Base-by-base conservation (phyloP, 2,329 filamentous ascomycete genomes). In the Sporothrix curviconia region DNA sequence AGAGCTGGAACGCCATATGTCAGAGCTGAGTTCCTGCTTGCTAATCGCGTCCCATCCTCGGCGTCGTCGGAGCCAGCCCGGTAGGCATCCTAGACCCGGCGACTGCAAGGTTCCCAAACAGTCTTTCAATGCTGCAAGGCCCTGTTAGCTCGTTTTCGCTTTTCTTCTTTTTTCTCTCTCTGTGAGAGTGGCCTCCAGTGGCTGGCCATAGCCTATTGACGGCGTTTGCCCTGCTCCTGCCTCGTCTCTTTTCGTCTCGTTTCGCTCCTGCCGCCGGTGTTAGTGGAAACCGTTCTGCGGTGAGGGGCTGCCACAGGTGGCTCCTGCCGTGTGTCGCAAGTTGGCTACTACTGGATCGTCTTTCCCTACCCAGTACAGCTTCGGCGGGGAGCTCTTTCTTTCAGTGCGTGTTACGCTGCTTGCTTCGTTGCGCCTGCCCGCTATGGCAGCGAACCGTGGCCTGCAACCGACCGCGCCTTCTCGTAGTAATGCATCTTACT, bases 261-360 rank as follows among this genome's bases (percentile, higher is more conserved):
- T 22, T 57, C 46, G 46, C 36, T 36, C 37, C 28, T 57, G 39
- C 30, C 25, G 22, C 40, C 49, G 40, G 40, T 58, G 56, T 58
- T 57, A 46, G 55, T 59, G 43, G 60, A 59, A 61, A 59, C 60
- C 25, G 36, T 34, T 34, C 37, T 53, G 47, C 44, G 40, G 53
- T 46, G 28, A 51, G 46, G 46, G 55, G 30, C 30, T 43, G 44
- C 24, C 19, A 36, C 51, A 43, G 55, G 60, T 60, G 36, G 58
- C 47, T 44, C 57, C 42, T 58, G 54, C 58, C 57, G 51, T 40
- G 55, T 52, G 55, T 60, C 55, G 51, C 59, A 56, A 49, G 28
- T n/a, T n/a, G n/a, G n/a, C n/a, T 32, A 32, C 32, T 52, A 55
- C 55, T 44, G 42, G 55, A 55, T 57, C 49, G 47, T 47, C 52